These are phyloP conservation scores for Nakataea oryzae DNA, from an alignment of 2,329 filamentous ascomycete species.

Conservation along the genomic window DNA sequence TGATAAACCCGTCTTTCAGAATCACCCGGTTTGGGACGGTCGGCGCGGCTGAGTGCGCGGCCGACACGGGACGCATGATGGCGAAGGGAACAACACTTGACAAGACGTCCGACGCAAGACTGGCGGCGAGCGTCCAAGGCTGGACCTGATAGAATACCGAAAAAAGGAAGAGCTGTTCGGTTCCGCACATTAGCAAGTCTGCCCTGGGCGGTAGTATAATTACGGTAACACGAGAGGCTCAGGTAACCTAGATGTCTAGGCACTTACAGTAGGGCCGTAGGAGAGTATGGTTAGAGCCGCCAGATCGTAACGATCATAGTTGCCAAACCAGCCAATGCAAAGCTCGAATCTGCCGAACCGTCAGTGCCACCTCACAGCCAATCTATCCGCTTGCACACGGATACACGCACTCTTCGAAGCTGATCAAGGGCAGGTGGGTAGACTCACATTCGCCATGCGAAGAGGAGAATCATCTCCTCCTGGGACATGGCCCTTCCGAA, in stretches of 20 bases:
- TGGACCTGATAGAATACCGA: conserved; percentile 67
- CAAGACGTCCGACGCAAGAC: conserved; percentile 56
- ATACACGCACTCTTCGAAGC: background rate
- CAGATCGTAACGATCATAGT: conserved; percentile 65
- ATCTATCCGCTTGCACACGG: background rate
- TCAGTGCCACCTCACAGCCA: conserved; percentile 6
- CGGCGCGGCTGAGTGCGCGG: conserved; percentile 47
- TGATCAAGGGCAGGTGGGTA: background rate
- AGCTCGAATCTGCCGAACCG: conserved; percentile 49
- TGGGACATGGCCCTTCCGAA: conserved; percentile 52
- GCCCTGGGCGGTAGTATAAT: background rate
- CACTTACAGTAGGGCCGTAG: conserved; percentile 58
- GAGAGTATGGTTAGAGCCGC: conserved; percentile 57
- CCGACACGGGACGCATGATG: conserved; percentile 58
- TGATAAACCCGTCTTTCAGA: conserved; percentile 50
- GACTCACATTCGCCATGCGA: conserved; percentile 45
- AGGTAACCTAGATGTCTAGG: conserved; percentile 1
- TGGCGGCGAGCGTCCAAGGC: conserved; percentile 46
- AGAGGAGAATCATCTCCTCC: conserved; percentile 45
- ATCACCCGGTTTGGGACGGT: conserved; percentile 52
- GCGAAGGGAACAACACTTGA: conserved; percentile 65
- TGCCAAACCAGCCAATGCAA: conserved; percentile 59
- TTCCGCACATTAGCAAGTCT: background rate
- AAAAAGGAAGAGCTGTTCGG: conserved; percentile 56
- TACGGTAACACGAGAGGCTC: background rate